phyloP scores from a whole-genome alignment of 805 yeast genomes.

The Candida adriatica region DNA sequence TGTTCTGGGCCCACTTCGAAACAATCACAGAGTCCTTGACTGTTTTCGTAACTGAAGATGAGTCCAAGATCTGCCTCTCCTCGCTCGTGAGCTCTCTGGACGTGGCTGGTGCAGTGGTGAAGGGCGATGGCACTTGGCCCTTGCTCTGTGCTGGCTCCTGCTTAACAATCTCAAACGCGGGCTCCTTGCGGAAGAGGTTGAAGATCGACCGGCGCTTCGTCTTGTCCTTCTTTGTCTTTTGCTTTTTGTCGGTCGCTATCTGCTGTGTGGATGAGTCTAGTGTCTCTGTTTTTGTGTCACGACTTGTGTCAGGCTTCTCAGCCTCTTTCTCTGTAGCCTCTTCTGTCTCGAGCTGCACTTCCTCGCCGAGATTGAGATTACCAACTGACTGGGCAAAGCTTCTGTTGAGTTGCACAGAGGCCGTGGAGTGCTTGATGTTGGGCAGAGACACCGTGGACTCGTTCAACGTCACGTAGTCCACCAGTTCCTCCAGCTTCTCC shows the following conservation, averaged over 20 bases:
- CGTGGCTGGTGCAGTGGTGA: no score
- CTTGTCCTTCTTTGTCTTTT: slow-evolving; percentile 7
- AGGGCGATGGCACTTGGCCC: no score
- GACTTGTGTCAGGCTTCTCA: no score
- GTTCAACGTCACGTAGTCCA: slow-evolving; percentile 5
- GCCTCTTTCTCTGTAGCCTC: background rate
- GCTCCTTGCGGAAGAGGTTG: slow-evolving; percentile 16
- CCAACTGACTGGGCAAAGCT: slow-evolving; percentile 7
- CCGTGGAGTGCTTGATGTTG: slow-evolving; percentile 7
- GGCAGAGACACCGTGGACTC: slow-evolving; percentile 10
- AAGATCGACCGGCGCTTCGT: slow-evolving; percentile 22
- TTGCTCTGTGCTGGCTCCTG: slow-evolving; percentile 8
- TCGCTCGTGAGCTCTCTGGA: no score
- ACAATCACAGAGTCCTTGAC: slow-evolving; percentile 14
- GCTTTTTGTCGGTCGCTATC: background rate
- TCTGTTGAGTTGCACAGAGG: slow-evolving; percentile 6
- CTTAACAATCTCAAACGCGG: slow-evolving; percentile 22
- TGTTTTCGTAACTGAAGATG: slow-evolving; percentile 5
- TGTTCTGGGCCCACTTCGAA: slow-evolving; percentile 18
- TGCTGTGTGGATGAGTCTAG: no score
- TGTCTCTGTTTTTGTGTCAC: no score
- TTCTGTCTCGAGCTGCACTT: background rate
- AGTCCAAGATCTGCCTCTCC: slow-evolving; percentile 8
- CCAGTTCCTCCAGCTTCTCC: slow-evolving; percentile 3
- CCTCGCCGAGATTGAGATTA: slow-evolving; percentile 3